Percentiles rank a stretch among this genome's conserved stretches.
Evolutionary conservation across 2,329 filamentous ascomycete genomes (phyloP).

Genomic region (Blastomyces gilchristii): DNA sequence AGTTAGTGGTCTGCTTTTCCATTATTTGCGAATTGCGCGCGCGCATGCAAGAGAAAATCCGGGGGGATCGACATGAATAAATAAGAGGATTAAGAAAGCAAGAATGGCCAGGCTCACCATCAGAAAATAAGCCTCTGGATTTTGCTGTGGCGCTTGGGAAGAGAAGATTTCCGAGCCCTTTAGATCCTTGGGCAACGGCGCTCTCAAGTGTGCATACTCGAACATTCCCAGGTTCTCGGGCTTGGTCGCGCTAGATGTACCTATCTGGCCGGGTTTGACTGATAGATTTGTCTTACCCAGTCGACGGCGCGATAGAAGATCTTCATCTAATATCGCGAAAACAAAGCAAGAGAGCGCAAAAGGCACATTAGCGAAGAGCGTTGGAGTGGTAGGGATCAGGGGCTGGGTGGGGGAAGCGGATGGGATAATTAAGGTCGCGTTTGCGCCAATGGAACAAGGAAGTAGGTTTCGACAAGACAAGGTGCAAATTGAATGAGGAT

Average conservation of each 20-base stretch:
- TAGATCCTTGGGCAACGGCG: slow-evolving; percentile 83
- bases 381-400: neutral
- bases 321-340: slow-evolving; percentile 44
- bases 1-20: neutral
- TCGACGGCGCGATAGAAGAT: slow-evolving; percentile 72
- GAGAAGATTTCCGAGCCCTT: slow-evolving; percentile 71
- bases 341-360: slow-evolving; percentile 9
- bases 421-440: neutral
- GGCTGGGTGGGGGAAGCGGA: neutral
- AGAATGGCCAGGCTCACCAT: slow-evolving; percentile 50
- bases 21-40: neutral
- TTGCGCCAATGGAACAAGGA: neutral
- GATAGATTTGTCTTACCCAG: slow-evolving; percentile 86
- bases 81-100: neutral
- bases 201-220: slow-evolving; percentile 91
- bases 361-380: neutral
- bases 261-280: slow-evolving; percentile 66
- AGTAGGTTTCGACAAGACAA: neutral
- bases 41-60: neutral
- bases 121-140: slow-evolving; percentile 86
- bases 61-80: neutral
- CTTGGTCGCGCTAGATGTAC: slow-evolving; percentile 60
- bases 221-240: slow-evolving; percentile 68
- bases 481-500: no score
- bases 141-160: slow-evolving; percentile 45